Base-by-base conservation (phyloP, 2,329 filamentous ascomycete genomes). In the Colletotrichum karsti region DNA sequence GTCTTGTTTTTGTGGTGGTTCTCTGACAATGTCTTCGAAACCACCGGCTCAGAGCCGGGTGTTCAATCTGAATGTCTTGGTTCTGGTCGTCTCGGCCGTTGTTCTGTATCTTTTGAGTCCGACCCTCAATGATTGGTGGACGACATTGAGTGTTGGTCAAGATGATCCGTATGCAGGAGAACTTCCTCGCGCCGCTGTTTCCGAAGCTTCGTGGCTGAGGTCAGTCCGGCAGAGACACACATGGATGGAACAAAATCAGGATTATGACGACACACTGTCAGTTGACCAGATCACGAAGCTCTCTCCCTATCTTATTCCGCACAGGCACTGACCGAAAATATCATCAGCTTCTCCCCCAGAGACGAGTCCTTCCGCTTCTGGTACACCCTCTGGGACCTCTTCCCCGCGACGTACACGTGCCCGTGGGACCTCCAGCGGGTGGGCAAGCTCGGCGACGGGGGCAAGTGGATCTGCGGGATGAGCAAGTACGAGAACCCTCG, bases 391-490 rank as follows among this genome's bases (percentile, higher is more conserved):
- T 82, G 79, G 78, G 80, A 82, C 67, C 78, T 81, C 70, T 75
- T 77, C 51, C 78, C 77, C 8, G 74, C 80, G 2, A 74, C 77
- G 2, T 82, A 78, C 70, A 75, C 73, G 50, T 82, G 79, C 70
- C 80, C 80, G 3, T 75, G 78, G 65, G 79, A 81, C 33, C 73
- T 81, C 3, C 76, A 80, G 61, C 74, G 80, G 7, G 72, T 82
- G 2, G 79, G 80, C 1, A 70, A 74, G 4, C 68, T 79, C 1
- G 80, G 80, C 26, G 78, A 81, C 30, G 80, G 80, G 24, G 80
- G 80, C 9, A 82, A 82, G 70, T 80, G 78, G 76, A 75, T 81
- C 10, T 82, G 79, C 70, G 80, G 79, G 10, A 79, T 81, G 76
- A 75, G 73, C 6, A 70, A 73, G 13, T 79, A 77, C 68, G 77